Evolutionary conservation across 257 asterid species (phyloP), one percentile per base, ranked within the genome.

Genomic region (Leonotis leonurus): DNA sequence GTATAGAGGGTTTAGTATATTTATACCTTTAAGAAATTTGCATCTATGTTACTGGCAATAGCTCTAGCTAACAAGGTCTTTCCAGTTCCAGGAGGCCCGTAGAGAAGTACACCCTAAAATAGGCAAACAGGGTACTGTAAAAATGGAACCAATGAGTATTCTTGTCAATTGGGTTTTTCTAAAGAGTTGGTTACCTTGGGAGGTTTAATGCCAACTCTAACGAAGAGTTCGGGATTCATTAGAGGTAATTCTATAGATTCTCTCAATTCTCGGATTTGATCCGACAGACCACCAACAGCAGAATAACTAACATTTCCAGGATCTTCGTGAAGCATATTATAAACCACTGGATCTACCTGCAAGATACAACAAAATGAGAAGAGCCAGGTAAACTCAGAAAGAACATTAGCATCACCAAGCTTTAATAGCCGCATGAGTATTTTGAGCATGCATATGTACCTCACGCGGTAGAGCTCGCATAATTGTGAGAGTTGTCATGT

Each of bases 381-480:
- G 48, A 18, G 70, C 51, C 32, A 35, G 4, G 43, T n/a, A 45
- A 64, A 33, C 11, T 13, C 30, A 62, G 54, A 62, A 14, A 2
- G 54, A 57, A 60, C 51, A n/a, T n/a, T 9, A 51, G 43, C 41
- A 55, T 2, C 44, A 26, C 0, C 39, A 59, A 39, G 29, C 43
- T 48, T 20, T 65, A 36, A 25, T 29, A 22, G 68, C 18, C 29
- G 64, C 43, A 18, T 13, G 46, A 57, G 30, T 27, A 32, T n/a
- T 11, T 27, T 33, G 10, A 45, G 61, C 49, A 43, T 26, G 58
- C 43, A 26, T 46, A 51, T 75, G 69, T 71, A 90, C 99, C 85
- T 92, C 99, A 70, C 97, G 99, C n/a, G 97, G 99, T 50, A 92
- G 97, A 27, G 99, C 95, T 62, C 99, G 84, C 99, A 92, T 92